Evolutionary conservation across 2,329 filamentous ascomycete species (phyloP), one percentile per base, ranked within the genome.

Genomic region (Trichoderma oligosporum): DNA sequence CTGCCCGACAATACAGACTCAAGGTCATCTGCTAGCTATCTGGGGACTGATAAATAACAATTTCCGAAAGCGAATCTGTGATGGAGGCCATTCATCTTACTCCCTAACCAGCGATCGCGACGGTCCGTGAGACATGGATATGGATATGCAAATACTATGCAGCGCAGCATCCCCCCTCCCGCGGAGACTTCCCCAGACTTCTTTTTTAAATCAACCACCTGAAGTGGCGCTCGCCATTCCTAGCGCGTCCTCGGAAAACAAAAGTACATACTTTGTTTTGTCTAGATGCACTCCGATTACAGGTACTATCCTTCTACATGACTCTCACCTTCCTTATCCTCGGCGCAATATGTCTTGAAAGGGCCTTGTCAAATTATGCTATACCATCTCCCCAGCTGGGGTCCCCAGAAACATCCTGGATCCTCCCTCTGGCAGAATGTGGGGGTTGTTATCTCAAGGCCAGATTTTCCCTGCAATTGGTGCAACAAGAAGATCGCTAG

Each of bases 381-480:
- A 11, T 25, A 39, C 45, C 51, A 45, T 45, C 59, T 39, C 56
- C 33, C 49, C 57, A 36, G 52, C 57, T 52, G 59, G 52, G 59
- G 57, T 41, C 59, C 59, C 59, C 59, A 49, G 57, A 59, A 48
- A 57, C 44, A 56, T 36, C 57, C 57, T 44, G 25, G 57, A 14
- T 29, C n/a, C 24, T 54, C 42, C 49, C 56, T 53, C 53, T 44
- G 48, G 33, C 22, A 39, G 41, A 35, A 58, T 61, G 59, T 59
- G 59, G 59, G 59, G 59, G 51, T 56, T 58, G 57, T 55, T 56
- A 58, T 58, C 57, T 45, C 51, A 35, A 27, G 39, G 12, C 44
- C 52, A 48, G 55, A 57, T 51, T 45, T 38, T 22, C 46, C 57
- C 55, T 56, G 55, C 25, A 22, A 60, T 59, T 58, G 52, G 36